Base-by-base conservation (phyloP, 352 stramenopile species). In the Phytophthora pistaciae region DNA sequence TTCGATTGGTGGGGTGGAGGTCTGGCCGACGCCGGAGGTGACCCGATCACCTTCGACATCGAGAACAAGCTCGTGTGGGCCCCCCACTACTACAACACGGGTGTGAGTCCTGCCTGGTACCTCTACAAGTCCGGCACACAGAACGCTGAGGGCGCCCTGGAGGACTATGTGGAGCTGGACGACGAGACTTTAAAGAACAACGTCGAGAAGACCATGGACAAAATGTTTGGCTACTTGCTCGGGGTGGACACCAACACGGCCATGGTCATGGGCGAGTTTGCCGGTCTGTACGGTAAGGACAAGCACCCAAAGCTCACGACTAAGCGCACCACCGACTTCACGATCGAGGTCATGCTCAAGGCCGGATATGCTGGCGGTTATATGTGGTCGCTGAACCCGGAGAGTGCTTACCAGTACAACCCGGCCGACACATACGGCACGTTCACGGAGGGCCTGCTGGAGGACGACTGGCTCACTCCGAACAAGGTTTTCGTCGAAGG, bases 41-140 rank as follows among this genome's bases (percentile, higher is more conserved):
- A 79, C 23, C 83, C 83, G 18, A 66, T 90, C 44, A 78, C 77
- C 11, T 77, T 90, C 36, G 55, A 74, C 6, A 63, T 80, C 18
- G 54, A 78, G 1, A 79, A 91, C 70, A 93, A 93, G 57, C 64
- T 93, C 0, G 83, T 93, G 21, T 93, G 83, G 67, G 79, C 85
- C n/a, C 85, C 85, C 13, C 85, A 93, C 66, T 93, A 93, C 65
- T 93, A 93, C 74, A 91, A 90, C 72, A 90, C 85, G 20, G 85
- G 71, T 42, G 83, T 93, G 21, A 88, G 66, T 54, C 85, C 85
- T 1, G 80, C 84, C 5, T 84, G 66, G 80, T 93, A 93, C 49
- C 66, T 93, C 7, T 93, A 93, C 56, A 84, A 64, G 9, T 73
- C 68, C 3, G 82, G 85, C n/a, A 83, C 70, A 0, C 48, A 70